Evolutionary conservation across 2,329 filamentous ascomycete species (phyloP).

Genomic region (Chrysosporium queenslandicum): DNA sequence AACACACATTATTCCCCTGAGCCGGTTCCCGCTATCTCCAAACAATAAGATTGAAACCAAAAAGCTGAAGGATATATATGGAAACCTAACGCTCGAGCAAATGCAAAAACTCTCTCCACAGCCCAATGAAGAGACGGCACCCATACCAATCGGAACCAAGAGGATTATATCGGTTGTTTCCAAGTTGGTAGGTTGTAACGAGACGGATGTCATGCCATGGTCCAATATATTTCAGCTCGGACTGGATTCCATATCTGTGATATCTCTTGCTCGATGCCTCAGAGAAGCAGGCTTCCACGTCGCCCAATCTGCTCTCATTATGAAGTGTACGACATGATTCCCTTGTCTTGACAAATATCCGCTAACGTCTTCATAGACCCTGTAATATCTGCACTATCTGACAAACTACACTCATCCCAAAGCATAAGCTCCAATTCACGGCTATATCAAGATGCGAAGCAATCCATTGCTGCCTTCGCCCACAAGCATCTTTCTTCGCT

Average conservation of each 20-base stretch:
- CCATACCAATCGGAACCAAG: slow-evolving; percentile 31
- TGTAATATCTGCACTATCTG: slow-evolving; percentile 33
- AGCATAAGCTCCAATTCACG: slow-evolving; percentile 12
- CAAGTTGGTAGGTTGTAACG: slow-evolving; percentile 42
- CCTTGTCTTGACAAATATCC: slow-evolving; percentile 39
- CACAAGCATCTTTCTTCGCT: slow-evolving; percentile 50
- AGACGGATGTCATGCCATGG: slow-evolving; percentile 39
- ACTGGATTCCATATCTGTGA: slow-evolving; percentile 75
- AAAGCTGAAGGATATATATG: slow-evolving; percentile 56
- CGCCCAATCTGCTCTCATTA: slow-evolving; percentile 55
- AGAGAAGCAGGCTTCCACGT: slow-evolving; percentile 52
- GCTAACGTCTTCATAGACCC: slow-evolving; percentile 22
- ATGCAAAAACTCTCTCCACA: slow-evolving; percentile 47
- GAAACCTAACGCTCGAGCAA: slow-evolving; percentile 48
- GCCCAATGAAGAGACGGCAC: slow-evolving; percentile 24
- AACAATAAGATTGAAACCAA: slow-evolving; percentile 86
- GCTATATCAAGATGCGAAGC: slow-evolving; percentile 43
- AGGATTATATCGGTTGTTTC: slow-evolving; percentile 47
- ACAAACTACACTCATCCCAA: slow-evolving; percentile 17
- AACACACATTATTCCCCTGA: slow-evolving; percentile 65
- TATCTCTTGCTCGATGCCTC: slow-evolving; percentile 57
- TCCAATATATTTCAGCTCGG: slow-evolving; percentile 77
- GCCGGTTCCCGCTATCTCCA: slow-evolving; percentile 64
- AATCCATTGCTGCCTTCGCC: slow-evolving; percentile 53
- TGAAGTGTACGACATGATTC: slow-evolving; percentile 44